These are phyloP conservation scores for Microdochium paspali DNA, from an alignment of 2,329 filamentous ascomycete genomes.

Conservation along the genomic window DNA sequence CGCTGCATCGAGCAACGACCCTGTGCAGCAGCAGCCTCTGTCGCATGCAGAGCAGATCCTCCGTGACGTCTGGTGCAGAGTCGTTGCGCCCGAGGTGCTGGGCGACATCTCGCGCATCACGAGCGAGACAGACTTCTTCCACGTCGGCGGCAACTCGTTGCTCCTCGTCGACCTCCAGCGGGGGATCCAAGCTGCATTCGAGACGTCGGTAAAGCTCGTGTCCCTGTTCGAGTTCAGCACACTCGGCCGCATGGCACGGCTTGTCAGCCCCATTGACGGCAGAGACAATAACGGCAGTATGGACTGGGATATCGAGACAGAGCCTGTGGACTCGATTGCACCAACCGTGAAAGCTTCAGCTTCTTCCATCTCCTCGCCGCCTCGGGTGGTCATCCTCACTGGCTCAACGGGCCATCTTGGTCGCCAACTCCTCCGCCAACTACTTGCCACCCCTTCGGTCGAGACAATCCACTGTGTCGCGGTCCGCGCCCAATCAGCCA, in stretches of 20 bases:
- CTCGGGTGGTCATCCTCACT: neutral
- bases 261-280: slow-evolving; percentile 9
- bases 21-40: neutral
- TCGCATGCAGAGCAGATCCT: slow-evolving; percentile 1
- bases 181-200: slow-evolving; percentile 21
- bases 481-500: too few species aligned
- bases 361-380: neutral
- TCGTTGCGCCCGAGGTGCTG: slow-evolving; percentile 9
- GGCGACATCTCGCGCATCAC: slow-evolving; percentile 7
- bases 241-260: slow-evolving; percentile 23
- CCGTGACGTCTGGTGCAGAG: slow-evolving; percentile 7
- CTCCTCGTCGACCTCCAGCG: slow-evolving; percentile 26
- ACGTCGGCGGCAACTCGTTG: slow-evolving; percentile 29
- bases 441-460: neutral
- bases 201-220: slow-evolving; percentile 18
- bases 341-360: neutral
- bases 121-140: slow-evolving; percentile 26
- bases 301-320: slow-evolving; percentile 29
- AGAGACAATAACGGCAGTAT: slow-evolving; percentile 9
- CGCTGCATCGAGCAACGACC: too few species aligned
- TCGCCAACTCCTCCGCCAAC: neutral
- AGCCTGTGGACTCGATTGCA: neutral
- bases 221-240: slow-evolving; percentile 27
- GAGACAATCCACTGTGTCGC: neutral
- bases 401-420: neutral